These are phyloP conservation scores for Picochlorum sp. DNA, from an alignment of 139 green algal genomes.

Conservation along the genomic window DNA sequence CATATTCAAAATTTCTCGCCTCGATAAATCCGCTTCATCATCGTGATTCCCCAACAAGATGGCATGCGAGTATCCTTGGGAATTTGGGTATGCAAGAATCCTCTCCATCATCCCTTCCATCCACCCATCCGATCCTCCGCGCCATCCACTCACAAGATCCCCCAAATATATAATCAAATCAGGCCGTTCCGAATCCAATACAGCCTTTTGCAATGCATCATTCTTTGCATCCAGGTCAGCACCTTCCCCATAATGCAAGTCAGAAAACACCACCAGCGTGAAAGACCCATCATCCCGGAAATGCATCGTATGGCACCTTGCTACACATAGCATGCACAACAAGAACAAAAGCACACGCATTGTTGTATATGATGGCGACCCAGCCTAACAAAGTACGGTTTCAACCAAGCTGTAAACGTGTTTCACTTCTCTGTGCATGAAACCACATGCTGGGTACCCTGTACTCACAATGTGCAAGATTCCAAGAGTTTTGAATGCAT, in stretches of 20 bases:
- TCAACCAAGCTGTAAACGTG: no score
- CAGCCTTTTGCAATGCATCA: background rate
- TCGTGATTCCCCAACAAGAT: constrained; percentile 35
- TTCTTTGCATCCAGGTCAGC: background rate
- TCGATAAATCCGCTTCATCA: constrained; percentile 25
- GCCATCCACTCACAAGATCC: constrained; percentile 31
- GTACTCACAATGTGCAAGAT: background rate
- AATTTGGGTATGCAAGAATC: constrained; percentile 13
- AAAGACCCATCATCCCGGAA: constrained; percentile 22
- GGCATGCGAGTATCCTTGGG: constrained; percentile 16
- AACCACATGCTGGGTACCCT: background rate
- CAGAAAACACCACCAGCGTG: constrained; percentile 28
- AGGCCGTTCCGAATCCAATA: constrained; percentile 15
- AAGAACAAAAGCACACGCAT: background rate
- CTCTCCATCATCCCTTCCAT: constrained; percentile 19
- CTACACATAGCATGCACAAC: no score
- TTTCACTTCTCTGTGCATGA: no score
- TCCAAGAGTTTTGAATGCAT: no score
- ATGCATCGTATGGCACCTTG: background rate
- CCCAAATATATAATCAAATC: constrained; percentile 32
- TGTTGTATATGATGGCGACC: background rate
- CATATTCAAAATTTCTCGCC: constrained; percentile 17
- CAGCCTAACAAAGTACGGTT: background rate
- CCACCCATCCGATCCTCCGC: constrained; percentile 16
- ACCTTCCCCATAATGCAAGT: constrained; percentile 32